Evolutionary conservation across 768 basidiomycete species (phyloP).

Genomic region (Boletales sp.): DNA sequence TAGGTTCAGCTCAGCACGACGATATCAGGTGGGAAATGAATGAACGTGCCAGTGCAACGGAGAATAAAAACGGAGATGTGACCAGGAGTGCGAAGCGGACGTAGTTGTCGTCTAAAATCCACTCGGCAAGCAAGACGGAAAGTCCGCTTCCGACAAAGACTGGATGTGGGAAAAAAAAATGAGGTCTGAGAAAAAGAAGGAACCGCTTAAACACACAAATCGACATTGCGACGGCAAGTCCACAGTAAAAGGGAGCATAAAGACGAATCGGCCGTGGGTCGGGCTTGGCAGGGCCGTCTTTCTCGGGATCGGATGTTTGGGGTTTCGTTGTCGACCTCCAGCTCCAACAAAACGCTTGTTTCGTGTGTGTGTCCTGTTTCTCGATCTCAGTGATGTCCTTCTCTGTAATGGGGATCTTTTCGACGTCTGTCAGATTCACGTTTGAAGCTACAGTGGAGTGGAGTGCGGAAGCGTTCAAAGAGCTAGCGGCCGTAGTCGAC

Average conservation of each 20-base stretch:
- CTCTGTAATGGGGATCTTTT: slow-evolving; percentile 19
- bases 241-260: slow-evolving; percentile 71
- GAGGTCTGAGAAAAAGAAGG: slow-evolving; percentile 6
- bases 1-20: slow-evolving; percentile 24
- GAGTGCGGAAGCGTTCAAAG: slow-evolving; percentile 35
- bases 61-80: slow-evolving; percentile 70
- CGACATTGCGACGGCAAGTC: slow-evolving; percentile 59
- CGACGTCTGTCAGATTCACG: slow-evolving; percentile 36
- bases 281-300: slow-evolving; percentile 34
- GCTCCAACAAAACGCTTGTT: slow-evolving; percentile 34
- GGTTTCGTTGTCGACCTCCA: slow-evolving; percentile 40
- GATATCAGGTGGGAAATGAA: neutral
- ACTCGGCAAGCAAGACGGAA: slow-evolving; percentile 60
- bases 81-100: slow-evolving; percentile 62
- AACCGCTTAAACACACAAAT: slow-evolving; percentile 46
- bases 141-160: slow-evolving; percentile 70
- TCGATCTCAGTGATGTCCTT: slow-evolving; percentile 2
- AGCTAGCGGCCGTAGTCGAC: slow-evolving; percentile 16
- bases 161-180: slow-evolving; percentile 22
- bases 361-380: neutral
- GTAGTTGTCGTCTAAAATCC: slow-evolving; percentile 57
- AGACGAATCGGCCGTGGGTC: slow-evolving; percentile 50
- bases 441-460: slow-evolving; percentile 51
- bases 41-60: slow-evolving; percentile 59
- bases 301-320: slow-evolving; percentile 42